A percentile compares a stretch with the other conserved stretches of the same genome.
Evolutionary conservation across 805 yeast species (phyloP).

Genomic region (Cephaloascus fragrans): DNA sequence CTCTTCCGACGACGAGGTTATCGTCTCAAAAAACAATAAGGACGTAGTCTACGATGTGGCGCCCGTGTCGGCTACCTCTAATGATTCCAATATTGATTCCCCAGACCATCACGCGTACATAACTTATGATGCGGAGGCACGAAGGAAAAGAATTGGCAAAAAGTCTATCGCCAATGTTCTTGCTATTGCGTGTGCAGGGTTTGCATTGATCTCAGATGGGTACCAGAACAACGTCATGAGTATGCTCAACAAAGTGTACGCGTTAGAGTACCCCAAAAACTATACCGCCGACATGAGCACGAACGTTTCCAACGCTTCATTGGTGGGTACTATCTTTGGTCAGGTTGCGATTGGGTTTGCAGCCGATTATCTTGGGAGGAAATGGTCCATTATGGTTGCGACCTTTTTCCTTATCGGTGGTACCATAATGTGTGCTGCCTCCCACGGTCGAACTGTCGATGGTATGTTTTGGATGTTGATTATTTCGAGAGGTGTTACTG

Average conservation of each 20-base stretch:
- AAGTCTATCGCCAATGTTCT: conserved; percentile 14
- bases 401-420: conserved; percentile 55
- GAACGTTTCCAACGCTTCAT: conserved; percentile 57
- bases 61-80: too few relatives aligned
- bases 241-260: conserved; percentile 51
- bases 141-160: neutral
- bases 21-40: too few relatives aligned
- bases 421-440: conserved; percentile 56
- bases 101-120: neutral
- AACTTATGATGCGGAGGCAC: conserved; percentile 1
- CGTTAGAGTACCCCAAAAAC: conserved; percentile 32
- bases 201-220: conserved; percentile 70
- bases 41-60: too few relatives aligned
- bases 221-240: conserved; percentile 71
- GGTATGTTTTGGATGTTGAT: conserved; percentile 76
- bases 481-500: conserved; percentile 66
- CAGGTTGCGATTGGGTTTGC: conserved; percentile 56
- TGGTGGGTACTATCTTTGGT: conserved; percentile 65
- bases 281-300: conserved; percentile 43
- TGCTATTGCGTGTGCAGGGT: conserved; percentile 58
- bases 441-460: conserved; percentile 47
- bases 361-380: conserved; percentile 60
- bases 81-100: too few relatives aligned
- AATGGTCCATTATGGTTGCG: conserved; percentile 60
- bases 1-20: too few relatives aligned